Evolutionary conservation across 169 alveolate species (phyloP), one percentile per base, ranked within the genome.

Genomic region (Cryptosporidium sp.): DNA sequence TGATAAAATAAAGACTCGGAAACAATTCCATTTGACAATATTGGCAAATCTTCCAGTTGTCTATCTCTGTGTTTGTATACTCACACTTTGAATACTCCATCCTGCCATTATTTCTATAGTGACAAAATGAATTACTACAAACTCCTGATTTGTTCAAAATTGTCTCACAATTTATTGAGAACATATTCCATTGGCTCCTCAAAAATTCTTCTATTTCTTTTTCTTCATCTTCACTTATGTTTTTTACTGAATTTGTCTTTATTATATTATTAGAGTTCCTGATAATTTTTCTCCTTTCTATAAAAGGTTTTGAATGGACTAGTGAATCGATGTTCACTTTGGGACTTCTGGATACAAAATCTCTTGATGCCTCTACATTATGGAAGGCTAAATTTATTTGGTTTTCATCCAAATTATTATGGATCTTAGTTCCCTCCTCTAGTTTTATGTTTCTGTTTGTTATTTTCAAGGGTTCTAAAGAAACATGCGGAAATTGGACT

Each of bases 21-120:
- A 80, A 80, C 59, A 80, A 62, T 41, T 80, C 74, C 48, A 62
- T 43, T 62, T 80, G 89, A 41, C 89, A 80, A 39, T 62, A 41
- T 33, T 80, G 65, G 70, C 89, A 80, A 23, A 62, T 62, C 69
- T 67, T 48, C 89, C 89, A 80, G 45, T 62, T 41, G 16, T 80
- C 89, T 43, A 62, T 62, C 21, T 80, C 89, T 59, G 12, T 62
- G 35, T 80, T 62, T 62, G 75, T 41, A 26, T 33, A 80, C 23
- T 62, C 89, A 5, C 73, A 65, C 21, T 62, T 35, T 2, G 75
- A 45, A 65, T 80, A 80, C 37, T 37, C 39, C 41, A 80, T 62
- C 59, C 39, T 80, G 10, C 2, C 55, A 48, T 14, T 26, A 62
- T 80, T 26, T 23, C 7, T 59, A 37, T 39, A 23, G 0, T 26